Evolutionary conservation across 2,329 filamentous ascomycete species (phyloP).

Genomic region (Sporothrix dimorphospora): DNA sequence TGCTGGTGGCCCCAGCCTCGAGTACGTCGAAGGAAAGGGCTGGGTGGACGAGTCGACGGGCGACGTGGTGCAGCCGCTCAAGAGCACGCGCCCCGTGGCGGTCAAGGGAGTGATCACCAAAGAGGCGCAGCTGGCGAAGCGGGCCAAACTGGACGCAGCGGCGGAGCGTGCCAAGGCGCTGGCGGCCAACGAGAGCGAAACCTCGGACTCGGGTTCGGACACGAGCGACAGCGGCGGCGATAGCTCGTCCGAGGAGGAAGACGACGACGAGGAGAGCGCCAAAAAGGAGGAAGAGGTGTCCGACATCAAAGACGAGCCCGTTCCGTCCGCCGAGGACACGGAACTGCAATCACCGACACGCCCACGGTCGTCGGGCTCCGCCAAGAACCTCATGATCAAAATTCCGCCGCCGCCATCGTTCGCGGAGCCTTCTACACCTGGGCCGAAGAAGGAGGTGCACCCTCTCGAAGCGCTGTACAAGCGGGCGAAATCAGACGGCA

Average conservation of each 20-base stretch:
- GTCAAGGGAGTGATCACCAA: conserved; percentile 32
- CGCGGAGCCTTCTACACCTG: conserved; percentile 43
- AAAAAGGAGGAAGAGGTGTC: conserved; percentile 32
- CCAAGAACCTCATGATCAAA: conserved; percentile 57
- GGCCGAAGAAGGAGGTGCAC: conserved; percentile 63
- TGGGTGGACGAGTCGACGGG: conserved; percentile 80
- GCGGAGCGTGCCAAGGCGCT: conserved; percentile 27
- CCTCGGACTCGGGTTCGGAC: conserved; percentile 29
- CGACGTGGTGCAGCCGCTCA: conserved; percentile 67
- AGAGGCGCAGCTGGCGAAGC: conserved; percentile 35
- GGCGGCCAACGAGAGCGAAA: conserved; percentile 31
- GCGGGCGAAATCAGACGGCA: conserved; percentile 54
- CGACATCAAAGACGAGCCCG: conserved; percentile 36
- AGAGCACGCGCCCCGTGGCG: conserved; percentile 40
- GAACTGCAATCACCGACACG: conserved; percentile 41
- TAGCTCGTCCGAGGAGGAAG: conserved; percentile 32
- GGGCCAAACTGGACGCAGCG: conserved; percentile 31
- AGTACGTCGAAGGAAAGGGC: conserved; percentile 81
- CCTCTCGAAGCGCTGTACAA: conserved; percentile 95
- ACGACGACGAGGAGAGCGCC: conserved; percentile 32
- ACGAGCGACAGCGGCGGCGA: conserved; percentile 37
- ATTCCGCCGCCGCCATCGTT: conserved; percentile 47
- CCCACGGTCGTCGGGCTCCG: conserved; percentile 56
- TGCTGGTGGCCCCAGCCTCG: conserved; percentile 49
- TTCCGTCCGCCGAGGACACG: conserved; percentile 42